phyloP scores from a whole-genome alignment of 176 grass and related monocot genomes.

The Hordeum marinum region DNA sequence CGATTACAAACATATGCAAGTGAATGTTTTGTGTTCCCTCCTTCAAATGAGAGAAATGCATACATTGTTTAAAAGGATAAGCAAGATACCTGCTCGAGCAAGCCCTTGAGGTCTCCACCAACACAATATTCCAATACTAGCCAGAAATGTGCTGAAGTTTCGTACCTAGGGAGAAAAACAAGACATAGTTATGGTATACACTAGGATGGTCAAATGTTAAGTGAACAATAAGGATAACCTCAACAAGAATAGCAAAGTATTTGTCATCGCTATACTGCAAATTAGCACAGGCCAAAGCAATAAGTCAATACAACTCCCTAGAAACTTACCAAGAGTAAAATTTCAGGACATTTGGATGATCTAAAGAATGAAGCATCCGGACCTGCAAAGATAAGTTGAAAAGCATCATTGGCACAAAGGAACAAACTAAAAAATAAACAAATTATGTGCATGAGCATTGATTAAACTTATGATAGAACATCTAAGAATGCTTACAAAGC shows the following conservation, averaged over 20 bases:
- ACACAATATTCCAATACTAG: slow-evolving; percentile 91
- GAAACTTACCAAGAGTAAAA: slow-evolving; percentile 79
- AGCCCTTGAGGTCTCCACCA: slow-evolving; percentile 77
- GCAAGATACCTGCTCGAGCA: slow-evolving; percentile 74
- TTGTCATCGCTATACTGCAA: neutral
- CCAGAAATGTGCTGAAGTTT: slow-evolving; percentile 95
- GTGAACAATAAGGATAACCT: neutral
- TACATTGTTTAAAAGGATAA: neutral
- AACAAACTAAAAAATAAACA: neutral
- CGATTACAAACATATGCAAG: neutral
- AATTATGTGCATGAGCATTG: neutral
- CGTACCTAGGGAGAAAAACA: slow-evolving; percentile 57
- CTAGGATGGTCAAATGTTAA: neutral
- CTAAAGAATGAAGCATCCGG: slow-evolving; percentile 82
- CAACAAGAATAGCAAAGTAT: slow-evolving; percentile 16
- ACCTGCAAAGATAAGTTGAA: slow-evolving; percentile 54
- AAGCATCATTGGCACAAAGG: slow-evolving; percentile 2
- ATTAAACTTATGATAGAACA: neutral
- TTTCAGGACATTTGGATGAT: slow-evolving; percentile 83
- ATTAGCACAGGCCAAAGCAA: slow-evolving; percentile 4
- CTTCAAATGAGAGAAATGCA: slow-evolving; percentile 20
- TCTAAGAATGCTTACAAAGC: neutral
- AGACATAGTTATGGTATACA: slow-evolving; percentile 2
- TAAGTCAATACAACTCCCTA: neutral
- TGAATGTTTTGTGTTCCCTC: neutral